phyloP scores from a whole-genome alignment of 768 basidiomycete species.

The Panaeolus cyanescens region DNA sequence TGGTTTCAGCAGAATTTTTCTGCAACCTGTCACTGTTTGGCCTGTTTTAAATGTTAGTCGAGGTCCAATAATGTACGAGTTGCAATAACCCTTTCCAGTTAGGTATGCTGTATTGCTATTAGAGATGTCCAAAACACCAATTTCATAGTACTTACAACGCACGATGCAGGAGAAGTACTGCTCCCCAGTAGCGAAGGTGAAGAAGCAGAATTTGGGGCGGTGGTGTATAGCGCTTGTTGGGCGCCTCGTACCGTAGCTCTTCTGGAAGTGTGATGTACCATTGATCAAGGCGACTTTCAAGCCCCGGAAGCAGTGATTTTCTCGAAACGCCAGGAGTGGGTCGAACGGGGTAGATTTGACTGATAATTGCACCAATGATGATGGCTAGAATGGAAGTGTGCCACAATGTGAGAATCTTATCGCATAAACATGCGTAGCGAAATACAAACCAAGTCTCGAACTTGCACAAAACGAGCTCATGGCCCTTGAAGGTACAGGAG shows the following conservation, averaged over 20 bases:
- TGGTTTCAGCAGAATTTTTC: constrained; percentile 53
- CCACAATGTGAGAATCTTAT: background rate
- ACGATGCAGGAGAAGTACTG: constrained; percentile 72
- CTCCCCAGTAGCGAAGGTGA: constrained; percentile 76
- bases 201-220: constrained; percentile 68
- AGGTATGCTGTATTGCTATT: constrained; percentile 54
- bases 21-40: constrained; percentile 41
- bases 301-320: constrained; percentile 47
- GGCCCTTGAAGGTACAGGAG: constrained; percentile 45
- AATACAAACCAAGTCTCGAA: constrained; percentile 56
- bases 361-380: constrained; percentile 68
- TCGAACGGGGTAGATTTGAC: constrained; percentile 71
- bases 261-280: constrained; percentile 76
- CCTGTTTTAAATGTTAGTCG: constrained; percentile 5
- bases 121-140: constrained; percentile 9
- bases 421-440: background rate
- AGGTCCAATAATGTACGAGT: constrained; percentile 1
- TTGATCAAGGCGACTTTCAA: constrained; percentile 72
- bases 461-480: constrained; percentile 60
- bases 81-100: constrained; percentile 64
- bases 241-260: constrained; percentile 57
- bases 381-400: constrained; percentile 42
- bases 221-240: constrained; percentile 52
- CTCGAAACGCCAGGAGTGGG: constrained; percentile 45
- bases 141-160: constrained; percentile 65